phyloP scores from a whole-genome alignment of 306 rosid species.

The Cicer yamashitae region DNA sequence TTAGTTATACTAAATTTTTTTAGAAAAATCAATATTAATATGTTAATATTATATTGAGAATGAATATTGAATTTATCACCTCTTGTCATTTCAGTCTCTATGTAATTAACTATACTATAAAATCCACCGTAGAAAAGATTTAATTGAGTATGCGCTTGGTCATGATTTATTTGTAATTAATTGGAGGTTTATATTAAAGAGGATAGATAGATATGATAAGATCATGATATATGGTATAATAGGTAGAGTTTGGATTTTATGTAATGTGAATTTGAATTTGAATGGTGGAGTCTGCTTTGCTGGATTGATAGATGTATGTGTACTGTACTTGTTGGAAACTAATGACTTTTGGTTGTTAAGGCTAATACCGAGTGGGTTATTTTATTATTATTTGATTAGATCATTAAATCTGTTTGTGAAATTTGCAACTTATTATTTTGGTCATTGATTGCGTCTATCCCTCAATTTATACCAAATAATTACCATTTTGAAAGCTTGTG shows the following conservation, averaged over 20 bases:
- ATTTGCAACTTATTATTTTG: background rate
- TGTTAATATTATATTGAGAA: no score
- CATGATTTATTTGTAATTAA: no score
- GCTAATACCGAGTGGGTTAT: background rate
- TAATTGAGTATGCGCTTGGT: no score
- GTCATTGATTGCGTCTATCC: background rate
- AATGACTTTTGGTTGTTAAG: constrained; percentile 31
- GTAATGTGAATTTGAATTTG: constrained; percentile 43
- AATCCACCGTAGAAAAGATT: no score
- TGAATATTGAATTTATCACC: no score
- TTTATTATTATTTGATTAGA: background rate
- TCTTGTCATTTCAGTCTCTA: no score
- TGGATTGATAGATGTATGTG: background rate
- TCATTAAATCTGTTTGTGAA: background rate
- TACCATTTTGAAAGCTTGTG: background rate
- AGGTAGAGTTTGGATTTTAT: constrained; percentile 29
- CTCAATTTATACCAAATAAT: background rate
- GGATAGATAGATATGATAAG: constrained; percentile 41
- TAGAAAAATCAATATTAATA: no score
- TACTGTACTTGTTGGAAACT: background rate
- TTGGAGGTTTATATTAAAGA: no score
- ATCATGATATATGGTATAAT: constrained; percentile 14
- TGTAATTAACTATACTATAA: no score
- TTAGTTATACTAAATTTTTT: no score
- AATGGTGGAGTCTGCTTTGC: constrained; percentile 48